Conservation (phyloP, 306 rosid genomes). For the Lathyrus oleraceus region DNA sequence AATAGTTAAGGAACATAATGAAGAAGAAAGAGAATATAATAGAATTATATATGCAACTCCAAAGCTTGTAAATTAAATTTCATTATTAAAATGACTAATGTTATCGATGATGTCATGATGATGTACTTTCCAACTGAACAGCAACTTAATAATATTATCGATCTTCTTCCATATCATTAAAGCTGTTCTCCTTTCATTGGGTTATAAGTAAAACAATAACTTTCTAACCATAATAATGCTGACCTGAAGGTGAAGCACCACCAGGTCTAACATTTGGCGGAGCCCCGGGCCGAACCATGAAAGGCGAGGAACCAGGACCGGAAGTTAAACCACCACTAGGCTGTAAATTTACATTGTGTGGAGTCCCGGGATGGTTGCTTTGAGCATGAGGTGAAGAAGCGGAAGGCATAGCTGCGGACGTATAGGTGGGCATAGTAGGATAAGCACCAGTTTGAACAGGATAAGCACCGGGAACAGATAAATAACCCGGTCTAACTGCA, state of each 20-base stretch:
- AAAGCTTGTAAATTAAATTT: slow-evolving; percentile 17
- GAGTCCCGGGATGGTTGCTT: slow-evolving; percentile 37
- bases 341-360: slow-evolving; percentile 33
- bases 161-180: slow-evolving; percentile 16
- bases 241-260: slow-evolving; percentile 42
- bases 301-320: slow-evolving; percentile 47
- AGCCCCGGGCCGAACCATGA: slow-evolving; percentile 31
- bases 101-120: neutral
- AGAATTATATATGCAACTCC: neutral
- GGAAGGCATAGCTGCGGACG: slow-evolving; percentile 46
- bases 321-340: slow-evolving; percentile 51
- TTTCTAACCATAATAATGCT: slow-evolving; percentile 42
- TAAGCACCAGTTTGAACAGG: slow-evolving; percentile 55
- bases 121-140: slow-evolving; percentile 24
- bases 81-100: slow-evolving; percentile 16
- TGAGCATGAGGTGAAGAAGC: slow-evolving; percentile 58
- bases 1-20: neutral
- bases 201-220: neutral
- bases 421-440: slow-evolving; percentile 51
- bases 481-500: slow-evolving; percentile 53
- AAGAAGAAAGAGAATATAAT: neutral
- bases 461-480: slow-evolving; percentile 49
- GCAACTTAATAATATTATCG: slow-evolving; percentile 12
- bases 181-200: slow-evolving; percentile 20
- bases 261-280: slow-evolving; percentile 41